A percentile compares a stretch with the other conserved stretches of the same genome.
Evolutionary conservation across 345 rosid genomes (phyloP).

Genomic region (Salix koriyanagi): DNA sequence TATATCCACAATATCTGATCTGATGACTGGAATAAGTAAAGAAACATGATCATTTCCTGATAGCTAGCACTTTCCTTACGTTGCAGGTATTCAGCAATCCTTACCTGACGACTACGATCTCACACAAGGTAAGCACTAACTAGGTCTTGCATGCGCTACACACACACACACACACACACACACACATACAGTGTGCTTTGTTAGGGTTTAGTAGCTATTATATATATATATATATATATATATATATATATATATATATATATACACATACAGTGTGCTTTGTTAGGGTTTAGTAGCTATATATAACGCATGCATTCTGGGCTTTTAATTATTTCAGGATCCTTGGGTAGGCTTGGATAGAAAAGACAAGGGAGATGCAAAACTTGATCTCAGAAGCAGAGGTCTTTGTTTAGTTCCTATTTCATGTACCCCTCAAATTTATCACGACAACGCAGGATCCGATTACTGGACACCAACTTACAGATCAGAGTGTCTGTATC

Average conservation of each 20-base stretch:
- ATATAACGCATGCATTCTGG: neutral
- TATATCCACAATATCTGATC: neutral
- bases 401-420: conserved; percentile 84
- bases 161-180: too few species aligned
- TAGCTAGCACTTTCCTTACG: neutral
- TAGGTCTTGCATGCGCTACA: neutral
- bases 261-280: neutral
- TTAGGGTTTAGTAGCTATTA: too few species aligned
- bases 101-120: conserved; percentile 51
- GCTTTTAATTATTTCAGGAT: conserved; percentile 40
- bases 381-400: conserved; percentile 58
- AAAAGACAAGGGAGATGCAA: conserved; percentile 48
- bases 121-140: conserved; percentile 46
- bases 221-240: too few species aligned
- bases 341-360: conserved; percentile 66
- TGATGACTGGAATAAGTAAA: neutral
- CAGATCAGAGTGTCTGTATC: conserved; percentile 59
- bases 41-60: neutral
- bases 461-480: conserved; percentile 84
- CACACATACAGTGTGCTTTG: too few species aligned
- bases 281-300: too few species aligned
- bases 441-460: conserved; percentile 59
- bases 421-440: conserved; percentile 56
- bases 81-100: conserved; percentile 75
- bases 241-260: too few species aligned